These are phyloP conservation scores for Botrytis porri DNA, from an alignment of 2,329 filamentous ascomycete species.

Conservation along the genomic window DNA sequence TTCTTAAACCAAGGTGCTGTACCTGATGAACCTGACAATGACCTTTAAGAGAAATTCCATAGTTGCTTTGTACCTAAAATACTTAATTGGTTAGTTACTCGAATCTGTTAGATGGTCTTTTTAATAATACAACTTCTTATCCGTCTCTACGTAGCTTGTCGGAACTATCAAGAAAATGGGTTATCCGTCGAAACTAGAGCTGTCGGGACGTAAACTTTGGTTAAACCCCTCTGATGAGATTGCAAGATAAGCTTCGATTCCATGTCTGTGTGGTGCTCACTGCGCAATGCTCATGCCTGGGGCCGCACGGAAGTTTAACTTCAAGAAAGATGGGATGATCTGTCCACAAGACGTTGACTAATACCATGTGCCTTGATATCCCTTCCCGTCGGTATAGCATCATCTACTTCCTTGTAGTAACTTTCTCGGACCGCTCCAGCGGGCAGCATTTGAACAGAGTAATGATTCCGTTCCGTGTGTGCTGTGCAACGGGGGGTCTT, in stretches of 20 bases:
- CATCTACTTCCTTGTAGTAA: not conserved
- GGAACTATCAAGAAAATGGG: not conserved
- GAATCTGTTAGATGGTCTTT: not conserved
- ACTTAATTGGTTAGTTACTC: not conserved
- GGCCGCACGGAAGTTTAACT: constrained; percentile 14
- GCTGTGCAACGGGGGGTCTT: not conserved
- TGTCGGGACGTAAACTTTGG: not conserved
- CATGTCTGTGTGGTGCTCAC: constrained; percentile 3
- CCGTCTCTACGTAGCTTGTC: not conserved
- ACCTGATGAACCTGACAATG: not conserved
- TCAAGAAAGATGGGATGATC: constrained; percentile 18
- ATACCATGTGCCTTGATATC: not conserved
- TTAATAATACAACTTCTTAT: not conserved
- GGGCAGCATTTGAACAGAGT: not conserved
- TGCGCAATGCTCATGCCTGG: not conserved
- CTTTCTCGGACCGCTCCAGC: constrained; percentile 17
- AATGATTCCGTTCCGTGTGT: not conserved
- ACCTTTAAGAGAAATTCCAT: not conserved
- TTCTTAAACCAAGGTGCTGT: not conserved
- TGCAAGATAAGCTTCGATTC: constrained; percentile 14
- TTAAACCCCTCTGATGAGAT: constrained; percentile 3
- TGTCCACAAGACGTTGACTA: constrained; percentile 13
- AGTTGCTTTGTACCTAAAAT: not conserved
- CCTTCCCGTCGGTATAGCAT: constrained; percentile 14
- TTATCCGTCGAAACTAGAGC: not conserved